Evolutionary conservation across 768 basidiomycete genomes (phyloP), one percentile per base, ranked within the genome.

Genomic region (Holtermannia corniformis): DNA sequence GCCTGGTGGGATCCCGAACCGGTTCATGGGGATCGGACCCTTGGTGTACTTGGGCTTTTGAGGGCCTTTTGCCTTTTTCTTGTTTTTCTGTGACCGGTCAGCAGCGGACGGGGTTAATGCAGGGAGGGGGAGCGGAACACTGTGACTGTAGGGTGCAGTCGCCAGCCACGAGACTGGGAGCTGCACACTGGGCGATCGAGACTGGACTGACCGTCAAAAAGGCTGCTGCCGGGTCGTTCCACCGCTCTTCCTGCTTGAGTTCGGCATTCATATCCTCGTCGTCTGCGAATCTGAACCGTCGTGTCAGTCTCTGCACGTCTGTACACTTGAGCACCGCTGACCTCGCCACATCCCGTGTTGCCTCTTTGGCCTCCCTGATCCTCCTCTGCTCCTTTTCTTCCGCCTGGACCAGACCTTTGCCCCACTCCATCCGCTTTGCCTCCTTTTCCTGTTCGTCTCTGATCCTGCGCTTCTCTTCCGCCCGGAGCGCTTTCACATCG

Each of bases 221-320:
- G 20, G 83, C 84, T 5, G 90, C 87, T 3, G 92, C 93, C n/a
- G 95, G 95, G 72, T 97, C 95, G 65, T 96, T 93, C 91, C 92
- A 96, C 14, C 88, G 71, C 37, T 86, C 84, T 64, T 82, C 81
- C 20, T 84, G 78, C 73, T 81, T 87, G 72, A 85, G 72, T 57
- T 88, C 84, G 53, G 85, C 84, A 61, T 97, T 99, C 63, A 99
- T 74, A 0, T 86, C 83, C 49, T 72, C 77, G 71, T 97, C 95
- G 61, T 96, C 86, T 3, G 79, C 86, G 61, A 80, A 79, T 43
- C 72, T 75, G 46, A n/a, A n/a, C 7, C 26, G 7, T 5, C 1
- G 2, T 16, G 19, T 28, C 41, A 44, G 23, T 32, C 54, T 41
- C 12, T 7, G 43, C 14, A 12, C 28, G 16, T 19, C 0, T 5